Evolutionary conservation across 129 eudicot genomes (phyloP).

Genomic region (Erigeron canadensis): DNA sequence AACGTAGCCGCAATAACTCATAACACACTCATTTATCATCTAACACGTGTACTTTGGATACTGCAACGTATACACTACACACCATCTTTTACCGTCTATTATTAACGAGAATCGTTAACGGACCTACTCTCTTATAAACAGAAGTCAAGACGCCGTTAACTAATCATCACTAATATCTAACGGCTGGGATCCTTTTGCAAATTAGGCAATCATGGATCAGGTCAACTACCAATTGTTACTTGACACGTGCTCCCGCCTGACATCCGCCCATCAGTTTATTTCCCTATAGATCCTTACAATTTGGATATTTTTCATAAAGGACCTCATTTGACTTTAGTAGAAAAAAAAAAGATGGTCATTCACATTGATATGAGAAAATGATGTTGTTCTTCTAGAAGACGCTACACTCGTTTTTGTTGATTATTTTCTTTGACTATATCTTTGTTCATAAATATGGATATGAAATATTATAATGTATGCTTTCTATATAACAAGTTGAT

Average conservation of each 20-base stretch:
- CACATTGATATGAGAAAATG: background rate
- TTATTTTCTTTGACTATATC: background rate
- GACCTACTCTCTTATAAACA: conserved; percentile 24
- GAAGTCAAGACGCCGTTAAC: conserved; percentile 12
- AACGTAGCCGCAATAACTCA: conserved; percentile 1
- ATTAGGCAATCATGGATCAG: conserved; percentile 30
- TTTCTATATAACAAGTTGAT: no score
- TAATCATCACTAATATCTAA: conserved; percentile 30
- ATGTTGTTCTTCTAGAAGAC: background rate
- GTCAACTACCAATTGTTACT: conserved; percentile 22
- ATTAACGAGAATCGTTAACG: conserved; percentile 27
- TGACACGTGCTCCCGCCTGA: conserved; percentile 43
- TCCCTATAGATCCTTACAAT: background rate
- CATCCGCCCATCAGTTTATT: conserved; percentile 13
- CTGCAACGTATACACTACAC: conserved; percentile 25
- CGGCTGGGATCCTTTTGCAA: conserved; percentile 50
- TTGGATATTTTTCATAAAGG: background rate
- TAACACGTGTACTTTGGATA: background rate
- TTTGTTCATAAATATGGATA: no score
- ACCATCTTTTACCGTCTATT: conserved; percentile 26
- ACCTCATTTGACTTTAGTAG: background rate
- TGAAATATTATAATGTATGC: no score
- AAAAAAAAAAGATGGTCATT: background rate
- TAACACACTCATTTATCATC: background rate
- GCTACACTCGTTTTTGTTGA: background rate